Conservation (phyloP, 805 yeast genomes). For the Pichia gijzeniarum region DNA sequence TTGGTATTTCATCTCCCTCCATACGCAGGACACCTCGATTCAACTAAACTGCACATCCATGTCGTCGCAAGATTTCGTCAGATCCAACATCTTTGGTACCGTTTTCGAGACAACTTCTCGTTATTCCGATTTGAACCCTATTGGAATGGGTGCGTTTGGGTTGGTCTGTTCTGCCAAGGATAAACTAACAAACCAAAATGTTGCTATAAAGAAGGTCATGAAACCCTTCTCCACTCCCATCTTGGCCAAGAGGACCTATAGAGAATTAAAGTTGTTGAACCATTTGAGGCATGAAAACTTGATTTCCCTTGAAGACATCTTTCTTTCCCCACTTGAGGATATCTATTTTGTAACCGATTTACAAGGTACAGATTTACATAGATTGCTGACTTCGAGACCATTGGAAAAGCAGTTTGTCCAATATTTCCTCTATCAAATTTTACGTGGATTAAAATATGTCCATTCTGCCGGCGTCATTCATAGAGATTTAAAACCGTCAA, state of each 20-base stretch:
- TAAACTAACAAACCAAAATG: conserved; percentile 82
- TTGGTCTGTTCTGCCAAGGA: conserved; percentile 95
- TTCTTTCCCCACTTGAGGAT: conserved; percentile 90
- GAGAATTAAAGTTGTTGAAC: conserved; percentile 89
- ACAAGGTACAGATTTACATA: conserved; percentile 93
- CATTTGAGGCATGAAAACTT: conserved; percentile 92
- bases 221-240: conserved; percentile 95
- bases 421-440: conserved; percentile 90
- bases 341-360: conserved; percentile 94
- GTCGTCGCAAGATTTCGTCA: conserved; percentile 35
- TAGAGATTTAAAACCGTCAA: conserved; percentile 76
- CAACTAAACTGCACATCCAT: conserved; percentile 15
- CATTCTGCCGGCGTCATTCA: conserved; percentile 96
- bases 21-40: not conserved
- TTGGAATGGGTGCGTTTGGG: conserved; percentile 99
- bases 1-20: not conserved
- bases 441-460: conserved; percentile 88
- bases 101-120: conserved; percentile 88
- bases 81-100: conserved; percentile 93
- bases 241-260: conserved; percentile 90
- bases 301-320: conserved; percentile 88
- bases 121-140: conserved; percentile 90
- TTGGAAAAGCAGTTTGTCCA: conserved; percentile 94
- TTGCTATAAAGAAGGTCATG: conserved; percentile 96
- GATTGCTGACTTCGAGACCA: conserved; percentile 87